phyloP scores from a whole-genome alignment of 306 rosid species.

The Phaseolus lunatus region DNA sequence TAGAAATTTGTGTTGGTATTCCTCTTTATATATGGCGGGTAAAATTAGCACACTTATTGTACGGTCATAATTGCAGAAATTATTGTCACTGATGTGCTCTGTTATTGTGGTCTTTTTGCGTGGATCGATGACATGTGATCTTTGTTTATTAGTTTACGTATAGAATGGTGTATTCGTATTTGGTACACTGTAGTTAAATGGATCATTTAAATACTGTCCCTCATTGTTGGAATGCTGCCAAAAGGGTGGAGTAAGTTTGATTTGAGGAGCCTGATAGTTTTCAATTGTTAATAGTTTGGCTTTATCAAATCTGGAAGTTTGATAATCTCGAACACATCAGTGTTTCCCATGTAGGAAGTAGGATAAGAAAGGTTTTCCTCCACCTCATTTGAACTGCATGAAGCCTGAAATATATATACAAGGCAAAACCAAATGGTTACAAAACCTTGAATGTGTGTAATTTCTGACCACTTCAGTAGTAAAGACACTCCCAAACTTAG shows the following conservation, averaged over 20 bases:
- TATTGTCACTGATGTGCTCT: conserved; percentile 12
- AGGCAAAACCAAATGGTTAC: too few relatives aligned
- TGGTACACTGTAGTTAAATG: neutral
- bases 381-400: conserved; percentile 45
- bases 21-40: neutral
- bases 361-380: conserved; percentile 42
- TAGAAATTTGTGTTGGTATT: too few relatives aligned
- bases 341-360: conserved; percentile 41
- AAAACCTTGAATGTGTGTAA: too few relatives aligned
- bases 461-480: too few relatives aligned
- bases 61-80: conserved; percentile 37
- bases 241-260: neutral
- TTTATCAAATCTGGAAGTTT: conserved; percentile 49
- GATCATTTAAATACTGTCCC: conserved; percentile 5
- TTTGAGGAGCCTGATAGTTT: neutral
- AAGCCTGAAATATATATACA: conserved; percentile 55
- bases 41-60: conserved; percentile 1
- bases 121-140: conserved; percentile 34
- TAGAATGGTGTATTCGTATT: conserved; percentile 3
- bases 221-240: neutral
- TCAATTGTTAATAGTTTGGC: conserved; percentile 47
- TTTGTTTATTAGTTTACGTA: conserved; percentile 29
- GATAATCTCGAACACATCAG: conserved; percentile 47
- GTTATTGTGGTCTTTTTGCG: conserved; percentile 31
- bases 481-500: too few relatives aligned